Evolutionary conservation across 2,329 filamentous ascomycete species (phyloP).

Genomic region (Blastomyces parvus): DNA sequence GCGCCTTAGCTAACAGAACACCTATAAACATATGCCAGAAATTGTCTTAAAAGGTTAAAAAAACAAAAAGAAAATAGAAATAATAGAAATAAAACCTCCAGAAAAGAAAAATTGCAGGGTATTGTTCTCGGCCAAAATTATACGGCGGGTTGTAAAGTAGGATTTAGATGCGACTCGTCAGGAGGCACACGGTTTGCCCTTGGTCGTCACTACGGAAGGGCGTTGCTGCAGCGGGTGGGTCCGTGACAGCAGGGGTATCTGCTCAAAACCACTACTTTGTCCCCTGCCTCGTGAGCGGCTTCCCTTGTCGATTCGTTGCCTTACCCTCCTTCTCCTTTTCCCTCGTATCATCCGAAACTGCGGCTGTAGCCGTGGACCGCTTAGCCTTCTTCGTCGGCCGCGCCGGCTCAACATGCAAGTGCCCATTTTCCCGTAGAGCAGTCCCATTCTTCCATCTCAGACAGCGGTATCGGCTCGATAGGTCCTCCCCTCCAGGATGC

Average conservation of each 20-base stretch:
- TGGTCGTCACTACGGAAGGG: neutral
- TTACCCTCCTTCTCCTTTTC: constrained; percentile 33
- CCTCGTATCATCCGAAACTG: constrained; percentile 11
- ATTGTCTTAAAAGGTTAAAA: neutral
- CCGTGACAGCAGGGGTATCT: neutral
- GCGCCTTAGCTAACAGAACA: neutral
- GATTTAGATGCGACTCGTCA: neutral
- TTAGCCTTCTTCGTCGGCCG: constrained; percentile 43
- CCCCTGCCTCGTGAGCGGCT: constrained; percentile 43
- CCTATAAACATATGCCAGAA: neutral
- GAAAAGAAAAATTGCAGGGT: neutral
- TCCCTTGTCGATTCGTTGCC: constrained; percentile 40
- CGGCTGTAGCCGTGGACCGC: constrained; percentile 24
- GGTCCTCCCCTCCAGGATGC: constrained; percentile 42
- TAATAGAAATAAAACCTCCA: neutral
- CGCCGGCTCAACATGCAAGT: constrained; percentile 51
- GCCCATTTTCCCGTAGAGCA: constrained; percentile 48
- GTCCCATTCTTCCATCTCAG: constrained; percentile 57
- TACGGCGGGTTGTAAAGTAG: neutral
- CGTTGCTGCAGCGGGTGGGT: neutral
- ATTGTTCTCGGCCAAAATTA: neutral
- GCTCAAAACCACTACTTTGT: constrained; percentile 38
- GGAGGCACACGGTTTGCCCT: neutral
- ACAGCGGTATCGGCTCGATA: constrained; percentile 29
- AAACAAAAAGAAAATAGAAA: neutral